These are phyloP conservation scores for Penicillium sp. DNA, from an alignment of 2,329 filamentous ascomycete genomes.

Conservation along the genomic window DNA sequence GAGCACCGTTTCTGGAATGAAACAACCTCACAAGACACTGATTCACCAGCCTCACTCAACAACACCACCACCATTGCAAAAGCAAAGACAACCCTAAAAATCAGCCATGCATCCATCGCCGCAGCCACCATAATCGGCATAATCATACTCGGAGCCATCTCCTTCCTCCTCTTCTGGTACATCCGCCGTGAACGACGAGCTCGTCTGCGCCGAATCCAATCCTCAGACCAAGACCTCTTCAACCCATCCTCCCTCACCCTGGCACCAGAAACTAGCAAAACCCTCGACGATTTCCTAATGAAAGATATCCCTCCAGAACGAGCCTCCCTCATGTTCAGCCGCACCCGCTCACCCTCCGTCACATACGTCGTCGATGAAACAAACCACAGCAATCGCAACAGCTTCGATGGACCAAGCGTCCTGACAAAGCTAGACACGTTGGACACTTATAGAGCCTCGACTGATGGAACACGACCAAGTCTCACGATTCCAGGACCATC, in stretches of 20 bases:
- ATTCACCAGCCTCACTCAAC: not conserved
- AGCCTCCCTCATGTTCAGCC: slow-evolving; percentile 29
- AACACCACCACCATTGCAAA: not conserved
- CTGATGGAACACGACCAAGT: slow-evolving; percentile 2
- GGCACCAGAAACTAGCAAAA: slow-evolving; percentile 19
- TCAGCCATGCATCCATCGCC: slow-evolving; percentile 24
- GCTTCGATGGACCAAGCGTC: slow-evolving; percentile 2
- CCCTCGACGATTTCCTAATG: slow-evolving; percentile 17
- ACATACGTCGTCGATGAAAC: slow-evolving; percentile 16
- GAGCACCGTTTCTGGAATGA: not conserved
- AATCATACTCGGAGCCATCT: slow-evolving; percentile 18
- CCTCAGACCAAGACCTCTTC: slow-evolving; percentile 15
- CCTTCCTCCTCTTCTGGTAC: slow-evolving; percentile 22
- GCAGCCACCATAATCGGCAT: slow-evolving; percentile 24
- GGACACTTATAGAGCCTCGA: slow-evolving; percentile 4
- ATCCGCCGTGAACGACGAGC: slow-evolving; percentile 16
- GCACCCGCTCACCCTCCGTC: slow-evolving; percentile 24
- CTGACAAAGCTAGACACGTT: slow-evolving; percentile 5
- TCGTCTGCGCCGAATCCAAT: slow-evolving; percentile 15
- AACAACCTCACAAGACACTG: not conserved
- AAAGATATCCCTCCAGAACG: slow-evolving; percentile 20
- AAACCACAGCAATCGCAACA: slow-evolving; percentile 2
- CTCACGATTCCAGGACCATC: slow-evolving; percentile 4
- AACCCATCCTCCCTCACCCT: slow-evolving; percentile 16
- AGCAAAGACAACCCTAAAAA: not conserved